Conservation (phyloP, 2,329 filamentous ascomycete species). For the Stenocarpella maydis region DNA sequence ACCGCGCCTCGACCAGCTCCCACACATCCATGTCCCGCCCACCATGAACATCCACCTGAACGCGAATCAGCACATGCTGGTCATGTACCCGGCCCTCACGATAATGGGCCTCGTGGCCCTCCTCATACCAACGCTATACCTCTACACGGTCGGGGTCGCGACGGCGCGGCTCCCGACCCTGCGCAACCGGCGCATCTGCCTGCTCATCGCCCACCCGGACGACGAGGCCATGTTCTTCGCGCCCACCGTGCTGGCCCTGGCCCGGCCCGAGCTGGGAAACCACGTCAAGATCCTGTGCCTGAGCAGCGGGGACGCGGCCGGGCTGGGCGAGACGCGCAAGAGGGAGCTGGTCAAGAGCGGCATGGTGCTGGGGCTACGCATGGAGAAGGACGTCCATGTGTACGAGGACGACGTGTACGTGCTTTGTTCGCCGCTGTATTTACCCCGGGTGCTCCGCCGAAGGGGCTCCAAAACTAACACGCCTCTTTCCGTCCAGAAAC, state of each 20-base stretch:
- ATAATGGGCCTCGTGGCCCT: slow-evolving; percentile 48
- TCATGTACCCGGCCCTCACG: slow-evolving; percentile 40
- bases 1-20: neutral
- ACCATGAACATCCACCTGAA: slow-evolving; percentile 17
- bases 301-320: slow-evolving; percentile 87
- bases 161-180: slow-evolving; percentile 69
- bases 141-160: slow-evolving; percentile 57
- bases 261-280: slow-evolving; percentile 80
- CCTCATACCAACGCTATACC: slow-evolving; percentile 59
- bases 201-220: slow-evolving; percentile 96
- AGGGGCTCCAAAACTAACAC: neutral
- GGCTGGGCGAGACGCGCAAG: slow-evolving; percentile 82
- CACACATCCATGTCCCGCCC: neutral
- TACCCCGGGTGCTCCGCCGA: neutral
- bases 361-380: slow-evolving; percentile 75
- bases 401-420: slow-evolving; percentile 74
- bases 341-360: slow-evolving; percentile 86
- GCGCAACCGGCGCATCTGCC: slow-evolving; percentile 83
- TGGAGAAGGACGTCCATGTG: slow-evolving; percentile 83
- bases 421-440: neutral
- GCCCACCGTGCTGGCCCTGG: slow-evolving; percentile 85
- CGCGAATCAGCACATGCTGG: slow-evolving; percentile 1
- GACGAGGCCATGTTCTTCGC: slow-evolving; percentile 99
- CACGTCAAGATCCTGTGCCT: slow-evolving; percentile 94
- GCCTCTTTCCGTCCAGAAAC: slow-evolving; percentile 50